These are phyloP conservation scores for Leishmania lainsoni DNA, from an alignment of 208 protist species.

Conservation along the genomic window DNA sequence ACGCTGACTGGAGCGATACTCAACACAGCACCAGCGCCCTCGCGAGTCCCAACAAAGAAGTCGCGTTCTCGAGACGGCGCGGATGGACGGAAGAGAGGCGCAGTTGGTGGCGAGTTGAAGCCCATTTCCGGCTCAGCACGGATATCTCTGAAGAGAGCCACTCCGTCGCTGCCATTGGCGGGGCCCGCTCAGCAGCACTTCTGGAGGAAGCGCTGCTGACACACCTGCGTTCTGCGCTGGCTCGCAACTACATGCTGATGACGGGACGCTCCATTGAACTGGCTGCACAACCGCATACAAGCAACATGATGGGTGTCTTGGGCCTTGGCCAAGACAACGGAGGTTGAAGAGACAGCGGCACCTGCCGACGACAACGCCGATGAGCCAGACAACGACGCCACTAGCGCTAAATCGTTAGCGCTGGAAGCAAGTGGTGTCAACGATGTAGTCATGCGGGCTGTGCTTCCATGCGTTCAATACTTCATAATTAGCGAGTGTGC, in stretches of 20 bases:
- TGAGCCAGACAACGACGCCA: neutral
- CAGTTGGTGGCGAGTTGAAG: neutral
- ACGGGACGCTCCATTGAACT: constrained; percentile 2
- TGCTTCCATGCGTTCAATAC: constrained; percentile 36
- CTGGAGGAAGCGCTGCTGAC: constrained; percentile 15
- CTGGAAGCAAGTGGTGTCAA: neutral
- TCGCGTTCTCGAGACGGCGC: neutral
- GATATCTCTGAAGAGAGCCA: neutral
- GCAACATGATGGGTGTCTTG: neutral
- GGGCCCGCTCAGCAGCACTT: neutral
- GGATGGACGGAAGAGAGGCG: neutral
- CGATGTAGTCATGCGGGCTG: constrained; percentile 5
- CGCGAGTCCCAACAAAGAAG: neutral
- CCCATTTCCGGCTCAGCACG: neutral
- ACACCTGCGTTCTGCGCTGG: constrained; percentile 14
- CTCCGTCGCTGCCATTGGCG: neutral
- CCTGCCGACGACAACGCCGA: neutral
- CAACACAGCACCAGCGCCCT: neutral
- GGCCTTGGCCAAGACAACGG: neutral
- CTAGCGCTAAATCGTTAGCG: neutral
- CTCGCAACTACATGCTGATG: neutral
- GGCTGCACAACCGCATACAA: neutral
- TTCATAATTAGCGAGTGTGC: constrained; percentile 44
- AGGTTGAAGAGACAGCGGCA: neutral
- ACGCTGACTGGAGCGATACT: constrained; percentile 14